phyloP scores from a whole-genome alignment of 2,329 filamentous ascomycete species.

The Fusarium sterilihyphosum region DNA sequence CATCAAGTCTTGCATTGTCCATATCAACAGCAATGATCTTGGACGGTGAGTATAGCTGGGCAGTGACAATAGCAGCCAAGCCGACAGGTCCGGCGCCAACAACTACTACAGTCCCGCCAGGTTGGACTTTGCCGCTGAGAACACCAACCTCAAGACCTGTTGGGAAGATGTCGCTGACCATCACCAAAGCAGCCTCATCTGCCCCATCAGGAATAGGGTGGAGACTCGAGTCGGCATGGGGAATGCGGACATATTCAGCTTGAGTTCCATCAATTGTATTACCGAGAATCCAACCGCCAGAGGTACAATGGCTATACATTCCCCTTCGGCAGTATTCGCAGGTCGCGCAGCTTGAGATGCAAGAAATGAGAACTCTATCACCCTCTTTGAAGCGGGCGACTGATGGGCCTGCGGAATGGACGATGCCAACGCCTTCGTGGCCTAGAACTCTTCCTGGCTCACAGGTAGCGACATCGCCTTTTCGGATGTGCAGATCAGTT shows the following conservation, averaged over 20 bases:
- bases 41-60: slow-evolving; percentile 63
- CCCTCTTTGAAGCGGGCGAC: slow-evolving; percentile 60
- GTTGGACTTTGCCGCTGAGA: slow-evolving; percentile 60
- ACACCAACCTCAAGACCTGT: slow-evolving; percentile 66
- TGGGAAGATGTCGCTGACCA: slow-evolving; percentile 66
- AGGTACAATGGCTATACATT: slow-evolving; percentile 63
- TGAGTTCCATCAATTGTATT: slow-evolving; percentile 64
- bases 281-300: slow-evolving; percentile 65
- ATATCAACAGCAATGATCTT: slow-evolving; percentile 62
- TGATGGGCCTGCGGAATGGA: slow-evolving; percentile 56
- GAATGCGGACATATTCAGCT: slow-evolving; percentile 65
- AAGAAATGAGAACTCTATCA: slow-evolving; percentile 62
- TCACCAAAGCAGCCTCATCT: slow-evolving; percentile 56
- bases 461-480: slow-evolving; percentile 62
- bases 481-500: slow-evolving; percentile 65
- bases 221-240: slow-evolving; percentile 60
- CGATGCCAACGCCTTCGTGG: slow-evolving; percentile 63
- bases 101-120: slow-evolving; percentile 62
- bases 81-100: slow-evolving; percentile 67
- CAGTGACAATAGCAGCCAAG: slow-evolving; percentile 63
- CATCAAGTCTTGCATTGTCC: slow-evolving; percentile 57
- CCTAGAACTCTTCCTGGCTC: slow-evolving; percentile 58
- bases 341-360: slow-evolving; percentile 60
- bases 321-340: slow-evolving; percentile 62
- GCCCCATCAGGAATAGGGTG: slow-evolving; percentile 55